Percentiles rank a stretch among this genome's conserved stretches.
phyloP scores from a whole-genome alignment of 768 basidiomycete genomes.

The Tremella fuciformis region DNA sequence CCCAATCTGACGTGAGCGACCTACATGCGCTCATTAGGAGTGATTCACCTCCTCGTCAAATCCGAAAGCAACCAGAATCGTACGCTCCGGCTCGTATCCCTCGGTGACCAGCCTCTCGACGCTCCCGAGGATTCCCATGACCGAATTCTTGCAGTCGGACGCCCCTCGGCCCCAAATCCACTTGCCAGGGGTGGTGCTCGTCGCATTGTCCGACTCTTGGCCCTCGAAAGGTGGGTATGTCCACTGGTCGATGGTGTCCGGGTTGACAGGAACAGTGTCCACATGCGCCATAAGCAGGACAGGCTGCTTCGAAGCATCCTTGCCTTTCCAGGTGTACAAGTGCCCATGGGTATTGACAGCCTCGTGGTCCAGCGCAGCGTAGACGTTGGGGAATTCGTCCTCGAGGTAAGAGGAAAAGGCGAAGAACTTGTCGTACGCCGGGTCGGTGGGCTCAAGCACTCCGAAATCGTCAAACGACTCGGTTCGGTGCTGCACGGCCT shows the following conservation, averaged over 20 bases:
- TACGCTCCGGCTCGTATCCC: conserved; percentile 65
- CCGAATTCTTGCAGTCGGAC: conserved; percentile 67
- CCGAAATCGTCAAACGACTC: conserved; percentile 46
- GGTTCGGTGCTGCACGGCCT: conserved; percentile 43
- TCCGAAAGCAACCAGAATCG: conserved; percentile 53
- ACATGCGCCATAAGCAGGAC: conserved; percentile 56
- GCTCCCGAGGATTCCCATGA: conserved; percentile 51
- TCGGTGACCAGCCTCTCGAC: conserved; percentile 68
- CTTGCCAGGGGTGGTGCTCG: conserved; percentile 51
- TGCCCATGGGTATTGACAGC: conserved; percentile 75
- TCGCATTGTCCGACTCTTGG: conserved; percentile 28
- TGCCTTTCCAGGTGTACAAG: conserved; percentile 70
- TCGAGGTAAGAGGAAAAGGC: conserved; percentile 42
- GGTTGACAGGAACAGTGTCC: conserved; percentile 67
- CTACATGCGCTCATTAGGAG: not conserved
- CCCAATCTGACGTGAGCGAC: conserved; percentile 25
- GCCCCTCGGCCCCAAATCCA: conserved; percentile 74
- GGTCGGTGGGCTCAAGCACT: conserved; percentile 27
- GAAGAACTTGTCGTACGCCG: conserved; percentile 37
- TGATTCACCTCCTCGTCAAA: conserved; percentile 69
- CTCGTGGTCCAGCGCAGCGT: conserved; percentile 57
- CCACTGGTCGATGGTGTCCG: conserved; percentile 61
- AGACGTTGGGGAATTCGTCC: conserved; percentile 41
- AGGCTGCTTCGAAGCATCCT: conserved; percentile 63
- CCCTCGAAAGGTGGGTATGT: conserved; percentile 65